Percentiles rank a stretch among this genome's conserved stretches.
Conservation (phyloP, 208 protist genomes). For the Wallacemonas sp. region DNA sequence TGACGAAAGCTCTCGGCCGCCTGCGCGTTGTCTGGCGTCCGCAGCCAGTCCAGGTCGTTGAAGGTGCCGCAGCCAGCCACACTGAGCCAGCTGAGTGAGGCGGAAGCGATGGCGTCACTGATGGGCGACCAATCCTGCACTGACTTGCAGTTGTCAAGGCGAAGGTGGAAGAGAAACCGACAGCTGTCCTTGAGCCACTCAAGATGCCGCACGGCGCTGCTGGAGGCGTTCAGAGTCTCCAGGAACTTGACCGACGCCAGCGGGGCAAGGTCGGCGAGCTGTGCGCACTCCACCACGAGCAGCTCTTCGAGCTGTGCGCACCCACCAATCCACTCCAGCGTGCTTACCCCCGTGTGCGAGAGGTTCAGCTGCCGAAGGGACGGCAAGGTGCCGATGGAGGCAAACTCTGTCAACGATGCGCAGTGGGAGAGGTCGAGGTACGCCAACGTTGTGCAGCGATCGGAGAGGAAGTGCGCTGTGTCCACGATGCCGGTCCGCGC, state of each 20-base stretch:
- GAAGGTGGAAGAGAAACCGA: background rate
- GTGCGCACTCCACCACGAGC: background rate
- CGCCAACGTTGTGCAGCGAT: background rate
- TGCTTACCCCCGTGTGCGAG: background rate
- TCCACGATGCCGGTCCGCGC: conserved; percentile 1
- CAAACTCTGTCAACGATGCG: background rate
- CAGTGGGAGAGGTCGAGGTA: conserved; percentile 2
- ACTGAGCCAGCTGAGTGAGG: background rate
- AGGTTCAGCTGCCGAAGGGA: conserved; percentile 8
- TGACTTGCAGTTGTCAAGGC: background rate
- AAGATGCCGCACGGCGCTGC: background rate
- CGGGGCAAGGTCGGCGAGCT: background rate
- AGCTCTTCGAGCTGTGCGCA: conserved; percentile 1
- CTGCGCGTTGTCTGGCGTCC: background rate
- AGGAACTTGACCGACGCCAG: background rate
- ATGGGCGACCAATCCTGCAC: background rate
- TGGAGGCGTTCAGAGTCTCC: conserved; percentile 1
- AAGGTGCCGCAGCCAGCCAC: conserved; percentile 5
- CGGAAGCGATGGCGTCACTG: background rate
- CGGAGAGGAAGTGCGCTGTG: background rate
- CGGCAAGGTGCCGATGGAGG: background rate
- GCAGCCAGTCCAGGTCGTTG: background rate
- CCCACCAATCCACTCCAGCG: background rate
- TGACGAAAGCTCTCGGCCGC: background rate
- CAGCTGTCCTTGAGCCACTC: background rate